Evolutionary conservation across 305 asterid species (phyloP), one percentile per base, ranked within the genome.

Genomic region (Caryopteris hybrid): DNA sequence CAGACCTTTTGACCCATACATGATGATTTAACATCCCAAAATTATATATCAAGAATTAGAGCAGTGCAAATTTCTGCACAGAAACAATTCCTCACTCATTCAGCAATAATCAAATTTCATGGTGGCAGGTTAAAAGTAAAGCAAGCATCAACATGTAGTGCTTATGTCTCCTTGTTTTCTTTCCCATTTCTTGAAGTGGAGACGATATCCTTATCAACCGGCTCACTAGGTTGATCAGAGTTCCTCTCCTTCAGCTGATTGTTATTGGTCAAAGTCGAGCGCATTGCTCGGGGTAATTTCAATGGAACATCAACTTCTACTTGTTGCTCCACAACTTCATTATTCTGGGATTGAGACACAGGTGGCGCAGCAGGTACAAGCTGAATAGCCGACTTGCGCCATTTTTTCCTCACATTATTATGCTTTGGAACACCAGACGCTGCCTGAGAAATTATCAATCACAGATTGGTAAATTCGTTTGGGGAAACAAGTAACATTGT

Each of bases 361-460:
- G 88, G 77, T 25, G 86, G 88, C 34, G 78, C 71, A 71, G 85
- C 76, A 38, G 99, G 92, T 62, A 94, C 96, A n/a, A 94, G 93
- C 78, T 89, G 95, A 75, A 94, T 91, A 1, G 79, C 76, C 3
- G 96, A 80, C 75, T 84, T 89, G 66, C 87, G 80, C 99, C 98
- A 91, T 63, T 86, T 85, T 70, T 89, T 91, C 79, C 98, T 80
- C 22, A 65, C 75, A 48, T 47, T 82, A n/a, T 88, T 81, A 16
- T 91, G 84, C 70, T 87, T 91, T 21, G 92, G 91, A 20, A 74
- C 76, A 16, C 80, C 74, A 48, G 96, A 76, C 66, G 68, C 72
- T 25, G 81, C 88, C 95, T 85, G 85, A 62, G 43, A 65, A 17
- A 51, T 71, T 68, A 27, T 27, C 8, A 38, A 9, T 52, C 18